Evolutionary conservation across 257 asterid genomes (phyloP).

Genomic region (Solanum sejunctum): DNA sequence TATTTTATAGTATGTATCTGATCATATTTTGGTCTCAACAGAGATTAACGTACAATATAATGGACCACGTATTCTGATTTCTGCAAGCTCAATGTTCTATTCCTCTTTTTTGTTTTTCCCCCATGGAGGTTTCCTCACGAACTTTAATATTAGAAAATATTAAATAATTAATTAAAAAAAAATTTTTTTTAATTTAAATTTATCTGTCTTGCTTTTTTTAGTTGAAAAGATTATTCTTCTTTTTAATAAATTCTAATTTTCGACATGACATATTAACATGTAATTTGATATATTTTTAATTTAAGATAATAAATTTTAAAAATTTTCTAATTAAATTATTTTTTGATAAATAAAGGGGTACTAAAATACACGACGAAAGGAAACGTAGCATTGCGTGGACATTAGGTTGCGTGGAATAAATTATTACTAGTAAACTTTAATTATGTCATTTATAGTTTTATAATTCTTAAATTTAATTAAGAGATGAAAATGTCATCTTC

Average conservation of each 20-base stretch:
- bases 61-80: conserved; percentile 24
- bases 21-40: neutral
- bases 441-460: neutral
- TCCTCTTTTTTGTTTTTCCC: conserved; percentile 1
- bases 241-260: too few species aligned
- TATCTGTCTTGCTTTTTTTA: too few species aligned
- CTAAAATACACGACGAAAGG: neutral
- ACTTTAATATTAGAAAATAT: neutral
- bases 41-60: conserved; percentile 1
- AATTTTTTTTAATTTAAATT: too few species aligned
- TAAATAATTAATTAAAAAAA: neutral
- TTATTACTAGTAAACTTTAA: neutral
- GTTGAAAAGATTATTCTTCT: neutral
- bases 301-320: too few species aligned
- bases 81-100: conserved; percentile 6
- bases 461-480: neutral
- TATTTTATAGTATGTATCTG: neutral
- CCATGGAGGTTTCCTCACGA: neutral
- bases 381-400: neutral
- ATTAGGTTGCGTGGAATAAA: neutral
- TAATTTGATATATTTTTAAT: too few species aligned
- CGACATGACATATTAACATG: neutral
- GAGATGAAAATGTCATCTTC: neutral
- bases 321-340: too few species aligned
- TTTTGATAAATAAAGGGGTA: too few species aligned